Conservation (phyloP, 75 land plant genomes). For the Selaginella tamariscina region DNA sequence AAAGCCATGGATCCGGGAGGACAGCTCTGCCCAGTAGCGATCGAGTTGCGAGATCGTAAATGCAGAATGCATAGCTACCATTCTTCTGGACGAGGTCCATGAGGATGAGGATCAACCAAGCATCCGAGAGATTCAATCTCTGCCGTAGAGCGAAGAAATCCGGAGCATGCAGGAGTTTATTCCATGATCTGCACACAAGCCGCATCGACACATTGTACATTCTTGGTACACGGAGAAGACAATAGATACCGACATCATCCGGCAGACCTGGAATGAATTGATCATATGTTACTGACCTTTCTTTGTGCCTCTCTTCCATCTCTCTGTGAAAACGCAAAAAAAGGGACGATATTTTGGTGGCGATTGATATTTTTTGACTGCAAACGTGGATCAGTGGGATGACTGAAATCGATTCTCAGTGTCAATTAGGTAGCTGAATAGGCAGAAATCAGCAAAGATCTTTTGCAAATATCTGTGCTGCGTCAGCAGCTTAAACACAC, state of each 20-base stretch:
- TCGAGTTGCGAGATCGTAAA: neutral
- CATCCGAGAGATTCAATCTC: neutral
- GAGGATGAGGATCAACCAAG: neutral
- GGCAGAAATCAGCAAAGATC: too few species aligned
- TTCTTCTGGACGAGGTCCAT: too few species aligned
- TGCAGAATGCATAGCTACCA: neutral
- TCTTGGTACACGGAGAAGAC: slow-evolving; percentile 62
- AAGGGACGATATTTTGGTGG: too few species aligned
- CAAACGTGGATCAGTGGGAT: too few species aligned
- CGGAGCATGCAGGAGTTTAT: slow-evolving; percentile 38
- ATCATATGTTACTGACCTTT: too few species aligned
- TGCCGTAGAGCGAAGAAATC: slow-evolving; percentile 28
- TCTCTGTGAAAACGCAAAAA: too few species aligned
- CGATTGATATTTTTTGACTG: too few species aligned
- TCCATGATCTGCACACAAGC: slow-evolving; percentile 58
- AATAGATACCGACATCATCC: slow-evolving; percentile 60
- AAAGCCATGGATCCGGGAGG: neutral
- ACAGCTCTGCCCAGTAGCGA: neutral
- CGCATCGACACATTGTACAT: slow-evolving; percentile 41
- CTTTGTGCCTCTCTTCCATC: too few species aligned
- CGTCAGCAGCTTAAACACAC: too few species aligned
- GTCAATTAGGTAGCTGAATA: too few species aligned
- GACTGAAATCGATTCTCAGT: too few species aligned
- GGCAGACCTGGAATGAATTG: slow-evolving; percentile 84
- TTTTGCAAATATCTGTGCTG: too few species aligned